phyloP scores from a whole-genome alignment of 495 filamentous ascomycete species.

The Barbatosphaeria neglecta region DNA sequence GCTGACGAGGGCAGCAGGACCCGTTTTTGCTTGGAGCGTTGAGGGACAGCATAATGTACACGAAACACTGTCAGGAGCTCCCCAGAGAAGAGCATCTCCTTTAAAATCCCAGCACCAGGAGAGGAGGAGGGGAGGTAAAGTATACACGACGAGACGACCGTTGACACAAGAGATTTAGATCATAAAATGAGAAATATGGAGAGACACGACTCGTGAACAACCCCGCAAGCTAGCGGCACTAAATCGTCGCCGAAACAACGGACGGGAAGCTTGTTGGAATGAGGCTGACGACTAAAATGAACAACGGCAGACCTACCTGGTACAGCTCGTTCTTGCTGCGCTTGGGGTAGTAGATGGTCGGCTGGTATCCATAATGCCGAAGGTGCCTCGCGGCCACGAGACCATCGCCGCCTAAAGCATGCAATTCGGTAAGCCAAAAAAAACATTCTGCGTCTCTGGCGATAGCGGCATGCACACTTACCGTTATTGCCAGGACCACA shows the following conservation, averaged over 20 bases:
- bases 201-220: background rate
- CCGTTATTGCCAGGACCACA: slow-evolving; percentile 95
- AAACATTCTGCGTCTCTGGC: no score
- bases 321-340: slow-evolving; percentile 82
- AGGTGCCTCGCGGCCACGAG: slow-evolving; percentile 91
- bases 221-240: background rate
- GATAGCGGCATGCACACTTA: no score
- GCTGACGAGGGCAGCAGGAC: no score
- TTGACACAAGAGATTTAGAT: no score
- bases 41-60: slow-evolving; percentile 10
- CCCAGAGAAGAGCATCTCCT: background rate
- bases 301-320: slow-evolving; percentile 38
- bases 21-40: no score
- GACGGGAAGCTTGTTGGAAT: background rate
- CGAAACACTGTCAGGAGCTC: slow-evolving; percentile 1
- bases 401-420: slow-evolving; percentile 68
- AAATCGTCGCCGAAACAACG: no score
- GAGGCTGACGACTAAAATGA: background rate
- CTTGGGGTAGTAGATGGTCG: slow-evolving; percentile 88
- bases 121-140: no score
- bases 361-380: slow-evolving; percentile 85
- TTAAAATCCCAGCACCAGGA: no score
- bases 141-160: no score
- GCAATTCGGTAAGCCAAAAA: slow-evolving; percentile 13
- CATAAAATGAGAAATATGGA: background rate